These are phyloP conservation scores for Gymnopus androsaceus DNA, from an alignment of 1,284 basidiomycete genomes.

Conservation along the genomic window DNA sequence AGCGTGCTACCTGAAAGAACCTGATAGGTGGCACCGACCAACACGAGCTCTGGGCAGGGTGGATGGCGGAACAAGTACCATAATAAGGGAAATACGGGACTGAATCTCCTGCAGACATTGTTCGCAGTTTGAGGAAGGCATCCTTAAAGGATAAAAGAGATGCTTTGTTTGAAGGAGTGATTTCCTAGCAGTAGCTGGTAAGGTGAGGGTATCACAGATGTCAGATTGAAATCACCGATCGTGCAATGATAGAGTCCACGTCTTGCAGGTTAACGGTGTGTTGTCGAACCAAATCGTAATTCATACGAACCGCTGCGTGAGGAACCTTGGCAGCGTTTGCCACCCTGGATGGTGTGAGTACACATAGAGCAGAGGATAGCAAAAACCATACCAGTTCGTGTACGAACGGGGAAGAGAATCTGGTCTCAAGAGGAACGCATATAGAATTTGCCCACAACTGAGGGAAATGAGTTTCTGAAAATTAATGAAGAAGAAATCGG, in stretches of 20 bases:
- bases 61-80: constrained; percentile 67
- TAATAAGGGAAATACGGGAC: constrained; percentile 55
- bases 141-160: constrained; percentile 36
- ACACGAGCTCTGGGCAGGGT: constrained; percentile 81
- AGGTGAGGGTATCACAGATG: constrained; percentile 10
- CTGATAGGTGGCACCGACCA: constrained; percentile 67
- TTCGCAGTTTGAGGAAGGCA: constrained; percentile 24
- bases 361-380: not conserved
- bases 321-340: constrained; percentile 69
- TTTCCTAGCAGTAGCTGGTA: constrained; percentile 35
- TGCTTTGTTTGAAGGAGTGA: constrained; percentile 43
- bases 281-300: constrained; percentile 60
- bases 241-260: constrained; percentile 55
- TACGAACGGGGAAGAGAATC: constrained; percentile 85
- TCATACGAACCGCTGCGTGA: constrained; percentile 59
- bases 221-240: constrained; percentile 41
- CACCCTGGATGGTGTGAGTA: constrained; percentile 41
- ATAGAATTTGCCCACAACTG: constrained; percentile 89
- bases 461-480: not conserved
- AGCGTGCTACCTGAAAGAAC: constrained; percentile 81
- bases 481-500: not conserved
- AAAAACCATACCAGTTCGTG: constrained; percentile 59
- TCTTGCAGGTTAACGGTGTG: constrained; percentile 57
- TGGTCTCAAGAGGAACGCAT: constrained; percentile 78
- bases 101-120: constrained; percentile 23